Base-by-base conservation (phyloP, 2,329 filamentous ascomycete genomes). In the Teratosphaeria viscida region DNA sequence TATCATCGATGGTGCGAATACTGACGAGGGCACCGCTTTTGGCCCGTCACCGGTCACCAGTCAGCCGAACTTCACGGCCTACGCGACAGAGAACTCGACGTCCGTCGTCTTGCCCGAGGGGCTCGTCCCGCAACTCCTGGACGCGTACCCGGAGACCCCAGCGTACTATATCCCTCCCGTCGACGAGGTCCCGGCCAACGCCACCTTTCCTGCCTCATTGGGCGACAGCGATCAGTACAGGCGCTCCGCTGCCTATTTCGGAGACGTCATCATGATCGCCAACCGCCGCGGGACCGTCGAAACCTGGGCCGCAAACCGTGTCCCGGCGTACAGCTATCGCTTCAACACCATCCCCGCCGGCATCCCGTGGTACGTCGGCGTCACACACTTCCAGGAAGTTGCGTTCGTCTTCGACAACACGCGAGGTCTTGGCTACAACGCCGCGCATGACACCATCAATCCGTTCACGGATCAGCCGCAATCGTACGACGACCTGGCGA, bases 311-410 rank as follows among this genome's bases (percentile, higher is more conserved):
- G 72, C 72, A 10, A 70, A 75, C 34, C 72, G 74, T 14, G 66
- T 82, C 2, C 74, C 79, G 6, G 81, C 81, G 10, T 86, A 84
- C 74, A 81, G 79, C 66, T 87, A 85, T 72, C 79, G 81, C 54
- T 87, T 86, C 76, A 83, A 86, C 66, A 81, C 82, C 8, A 71
- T 79, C 16, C 72, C 78, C 0, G 74, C 76, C 3, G 79, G 81
- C 10, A 64, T 78, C 1, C 70, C 75, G 0, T 71, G 73, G 11
- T 70, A 73, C 1, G 67, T 72, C 0, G 80, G 79, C 0, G 79
- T 77, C 0, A 77, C 78, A 0, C 83, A 85, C 68, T 85, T 85
- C 68, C 75, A 78, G 62, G 77, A 80, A 66, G 74, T 70, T 3
- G 65, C 67, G 2, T 70, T 68, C 59, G 77, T 79, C 5, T 79